Percentiles rank a stretch among this genome's conserved stretches.
Conservation (phyloP, 306 rosid species). For the Trifolium subterraneum region DNA sequence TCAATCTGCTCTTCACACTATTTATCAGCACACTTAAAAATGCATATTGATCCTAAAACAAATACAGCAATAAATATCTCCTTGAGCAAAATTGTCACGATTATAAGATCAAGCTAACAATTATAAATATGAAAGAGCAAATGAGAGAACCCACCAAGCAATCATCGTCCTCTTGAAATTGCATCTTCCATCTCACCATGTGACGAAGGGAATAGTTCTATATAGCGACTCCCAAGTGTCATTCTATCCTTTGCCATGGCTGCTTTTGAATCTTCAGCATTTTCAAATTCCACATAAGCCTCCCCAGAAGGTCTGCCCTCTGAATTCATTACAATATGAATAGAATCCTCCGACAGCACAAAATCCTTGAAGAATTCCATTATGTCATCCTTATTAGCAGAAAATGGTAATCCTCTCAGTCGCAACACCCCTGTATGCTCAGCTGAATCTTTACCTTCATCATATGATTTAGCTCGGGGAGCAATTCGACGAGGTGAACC, state of each 20-base stretch:
- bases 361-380: slow-evolving; percentile 78
- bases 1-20: not conserved
- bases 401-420: slow-evolving; percentile 87
- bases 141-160: slow-evolving; percentile 37
- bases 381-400: slow-evolving; percentile 86
- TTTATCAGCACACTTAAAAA: slow-evolving; percentile 23
- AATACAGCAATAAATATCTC: slow-evolving; percentile 32
- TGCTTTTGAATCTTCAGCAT: slow-evolving; percentile 78
- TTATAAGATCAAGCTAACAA: slow-evolving; percentile 37
- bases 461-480: slow-evolving; percentile 70
- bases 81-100: slow-evolving; percentile 47
- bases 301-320: slow-evolving; percentile 99
- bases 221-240: slow-evolving; percentile 94
- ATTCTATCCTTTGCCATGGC: slow-evolving; percentile 94
- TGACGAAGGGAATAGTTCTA: slow-evolving; percentile 87
- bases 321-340: slow-evolving; percentile 73
- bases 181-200: slow-evolving; percentile 85
- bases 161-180: slow-evolving; percentile 75
- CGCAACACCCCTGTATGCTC: slow-evolving; percentile 91
- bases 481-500: slow-evolving; percentile 76
- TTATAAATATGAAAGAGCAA: slow-evolving; percentile 42
- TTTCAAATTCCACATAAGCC: slow-evolving; percentile 85
- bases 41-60: slow-evolving; percentile 37
- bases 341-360: slow-evolving; percentile 60
- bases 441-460: slow-evolving; percentile 83